These are phyloP conservation scores for Tetrapisispora phaffii DNA, from an alignment of 805 yeast species.

Conservation along the genomic window DNA sequence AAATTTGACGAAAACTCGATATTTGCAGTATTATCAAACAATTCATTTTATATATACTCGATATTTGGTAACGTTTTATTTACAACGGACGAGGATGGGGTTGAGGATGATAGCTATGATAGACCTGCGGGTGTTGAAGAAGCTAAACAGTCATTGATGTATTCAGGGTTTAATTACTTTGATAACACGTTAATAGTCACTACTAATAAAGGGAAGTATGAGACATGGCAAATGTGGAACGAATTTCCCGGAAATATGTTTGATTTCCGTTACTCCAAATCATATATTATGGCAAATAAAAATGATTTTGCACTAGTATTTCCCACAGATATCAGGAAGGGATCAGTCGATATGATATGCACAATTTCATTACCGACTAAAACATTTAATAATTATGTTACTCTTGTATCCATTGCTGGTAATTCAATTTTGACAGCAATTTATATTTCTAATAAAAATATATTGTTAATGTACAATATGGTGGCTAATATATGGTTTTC, in stretches of 20 bases:
- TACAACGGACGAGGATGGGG: slow-evolving; percentile 15
- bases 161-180: slow-evolving; percentile 13
- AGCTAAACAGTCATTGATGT: slow-evolving; percentile 7
- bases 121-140: background rate
- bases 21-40: slow-evolving; percentile 15
- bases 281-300: slow-evolving; percentile 16
- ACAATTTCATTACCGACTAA: slow-evolving; percentile 25
- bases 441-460: slow-evolving; percentile 24
- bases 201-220: slow-evolving; percentile 18
- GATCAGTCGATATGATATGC: slow-evolving; percentile 16
- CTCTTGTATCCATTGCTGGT: slow-evolving; percentile 18
- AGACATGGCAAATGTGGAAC: slow-evolving; percentile 24
- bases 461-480: slow-evolving; percentile 21
- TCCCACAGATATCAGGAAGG: slow-evolving; percentile 15
- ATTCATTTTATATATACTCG: slow-evolving; percentile 17
- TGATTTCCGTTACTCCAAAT: slow-evolving; percentile 16
- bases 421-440: slow-evolving; percentile 19
- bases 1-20: slow-evolving; percentile 13
- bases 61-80: slow-evolving; percentile 23
- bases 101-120: slow-evolving; percentile 1
- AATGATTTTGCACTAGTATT: slow-evolving; percentile 24
- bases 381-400: slow-evolving; percentile 23
- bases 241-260: slow-evolving; percentile 12
- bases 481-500: slow-evolving; percentile 23
- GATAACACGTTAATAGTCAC: slow-evolving; percentile 12